Evolutionary conservation across 176 grass and related monocot species (phyloP).

Genomic region (Avena eriantha): DNA sequence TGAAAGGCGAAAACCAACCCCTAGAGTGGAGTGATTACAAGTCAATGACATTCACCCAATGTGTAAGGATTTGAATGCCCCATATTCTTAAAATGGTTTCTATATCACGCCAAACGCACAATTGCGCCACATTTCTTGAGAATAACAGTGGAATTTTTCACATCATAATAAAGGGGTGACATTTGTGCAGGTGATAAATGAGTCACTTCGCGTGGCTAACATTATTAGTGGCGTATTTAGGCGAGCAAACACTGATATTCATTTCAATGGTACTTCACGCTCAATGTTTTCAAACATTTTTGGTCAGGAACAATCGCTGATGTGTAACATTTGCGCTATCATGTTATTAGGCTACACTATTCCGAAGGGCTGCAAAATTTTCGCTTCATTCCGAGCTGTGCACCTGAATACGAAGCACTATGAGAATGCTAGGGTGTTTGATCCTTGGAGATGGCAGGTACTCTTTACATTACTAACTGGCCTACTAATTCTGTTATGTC

Average conservation of each 20-base stretch:
- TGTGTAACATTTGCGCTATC: slow-evolving; percentile 18
- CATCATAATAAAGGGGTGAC: slow-evolving; percentile 6
- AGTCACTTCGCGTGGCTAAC: slow-evolving; percentile 96
- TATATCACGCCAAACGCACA: background rate
- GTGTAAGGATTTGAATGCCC: slow-evolving; percentile 51
- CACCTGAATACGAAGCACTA: slow-evolving; percentile 80
- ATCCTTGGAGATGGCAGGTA: slow-evolving; percentile 98
- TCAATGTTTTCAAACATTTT: background rate
- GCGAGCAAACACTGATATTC: slow-evolving; percentile 80
- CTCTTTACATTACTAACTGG: background rate
- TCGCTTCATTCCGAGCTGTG: slow-evolving; percentile 92
- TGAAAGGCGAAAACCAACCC: slow-evolving; percentile 52
- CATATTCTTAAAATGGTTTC: background rate
- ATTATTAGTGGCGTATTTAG: slow-evolving; percentile 95
- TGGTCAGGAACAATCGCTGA: background rate
- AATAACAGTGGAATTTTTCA: background rate
- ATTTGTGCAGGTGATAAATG: slow-evolving; percentile 83
- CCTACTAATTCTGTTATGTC: background rate
- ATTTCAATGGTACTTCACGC: slow-evolving; percentile 74
- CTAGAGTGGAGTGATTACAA: slow-evolving; percentile 91
- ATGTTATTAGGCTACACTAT: slow-evolving; percentile 69
- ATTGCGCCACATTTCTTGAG: background rate
- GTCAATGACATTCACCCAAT: slow-evolving; percentile 99
- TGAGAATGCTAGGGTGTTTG: slow-evolving; percentile 76
- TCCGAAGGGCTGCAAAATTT: slow-evolving; percentile 96